Conservation (phyloP, 768 basidiomycete genomes). For the Mycena galopus region DNA sequence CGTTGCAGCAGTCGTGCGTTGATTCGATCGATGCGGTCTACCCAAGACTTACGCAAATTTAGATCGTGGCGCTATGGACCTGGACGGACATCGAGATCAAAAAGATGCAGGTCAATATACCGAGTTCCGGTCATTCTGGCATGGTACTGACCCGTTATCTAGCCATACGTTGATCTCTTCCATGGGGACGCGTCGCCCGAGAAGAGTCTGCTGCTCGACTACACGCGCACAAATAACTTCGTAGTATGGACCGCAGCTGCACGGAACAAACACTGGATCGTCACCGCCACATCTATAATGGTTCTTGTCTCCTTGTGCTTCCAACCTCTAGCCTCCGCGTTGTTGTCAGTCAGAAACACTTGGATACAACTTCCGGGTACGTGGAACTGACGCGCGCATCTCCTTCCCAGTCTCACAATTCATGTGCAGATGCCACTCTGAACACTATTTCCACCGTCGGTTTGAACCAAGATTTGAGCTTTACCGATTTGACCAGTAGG, state of each 20-base stretch:
- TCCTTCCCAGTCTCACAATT: neutral
- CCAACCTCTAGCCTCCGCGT: constrained; percentile 66
- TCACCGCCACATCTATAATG: constrained; percentile 63
- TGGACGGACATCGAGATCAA: constrained; percentile 73
- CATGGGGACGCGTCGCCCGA: constrained; percentile 67
- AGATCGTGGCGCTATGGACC: constrained; percentile 65
- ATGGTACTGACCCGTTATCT: constrained; percentile 1
- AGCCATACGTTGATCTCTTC: constrained; percentile 72
- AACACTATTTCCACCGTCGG: constrained; percentile 55
- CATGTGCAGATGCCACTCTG: constrained; percentile 49
- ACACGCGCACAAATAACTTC: constrained; percentile 66
- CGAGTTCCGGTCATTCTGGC: neutral
- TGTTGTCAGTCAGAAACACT: constrained; percentile 62
- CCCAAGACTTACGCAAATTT: neutral
- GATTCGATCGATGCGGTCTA: constrained; percentile 2
- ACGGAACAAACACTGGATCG: constrained; percentile 63
- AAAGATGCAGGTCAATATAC: constrained; percentile 64
- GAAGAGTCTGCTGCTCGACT: constrained; percentile 66
- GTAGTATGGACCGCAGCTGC: constrained; percentile 62
- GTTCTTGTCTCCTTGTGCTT: constrained; percentile 60
- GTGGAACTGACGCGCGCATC: constrained; percentile 21
- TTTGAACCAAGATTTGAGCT: constrained; percentile 60
- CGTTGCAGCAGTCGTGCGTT: constrained; percentile 59
- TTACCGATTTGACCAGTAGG: constrained; percentile 63
- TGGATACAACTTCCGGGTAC: constrained; percentile 58